Evolutionary conservation across 192 early-diverging fungal species (phyloP).

Genomic region (Allomyces macrogynus): DNA sequence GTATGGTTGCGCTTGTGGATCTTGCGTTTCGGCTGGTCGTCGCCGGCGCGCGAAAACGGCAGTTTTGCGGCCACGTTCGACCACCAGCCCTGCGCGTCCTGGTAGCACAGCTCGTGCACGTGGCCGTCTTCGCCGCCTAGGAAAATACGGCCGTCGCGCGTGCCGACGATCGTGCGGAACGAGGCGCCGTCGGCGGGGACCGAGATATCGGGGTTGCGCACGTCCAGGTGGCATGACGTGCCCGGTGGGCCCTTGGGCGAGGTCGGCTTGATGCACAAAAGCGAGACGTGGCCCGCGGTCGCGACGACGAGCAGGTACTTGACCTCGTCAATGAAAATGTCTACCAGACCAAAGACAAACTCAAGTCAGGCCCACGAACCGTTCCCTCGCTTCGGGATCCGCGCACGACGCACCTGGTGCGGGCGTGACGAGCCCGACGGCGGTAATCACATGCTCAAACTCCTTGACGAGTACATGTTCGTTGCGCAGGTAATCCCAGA

Average conservation of each 20-base stretch:
- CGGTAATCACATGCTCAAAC: slow-evolving; percentile 73
- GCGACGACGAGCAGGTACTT: slow-evolving; percentile 67
- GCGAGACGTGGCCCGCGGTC: slow-evolving; percentile 62
- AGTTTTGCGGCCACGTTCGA: slow-evolving; percentile 1
- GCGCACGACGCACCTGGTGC: slow-evolving; percentile 21
- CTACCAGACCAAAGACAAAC: slow-evolving; percentile 7
- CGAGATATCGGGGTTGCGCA: slow-evolving; percentile 61
- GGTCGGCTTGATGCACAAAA: slow-evolving; percentile 39
- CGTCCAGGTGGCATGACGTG: slow-evolving; percentile 23
- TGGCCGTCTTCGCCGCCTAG: slow-evolving; percentile 72
- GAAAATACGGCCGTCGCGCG: slow-evolving; percentile 64
- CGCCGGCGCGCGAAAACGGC: slow-evolving; percentile 23
- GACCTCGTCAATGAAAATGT: slow-evolving; percentile 65
- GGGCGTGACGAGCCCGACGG: slow-evolving; percentile 60
- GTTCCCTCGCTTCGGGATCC: too few relatives aligned
- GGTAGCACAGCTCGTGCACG: slow-evolving; percentile 75
- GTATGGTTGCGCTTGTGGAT: slow-evolving; percentile 59
- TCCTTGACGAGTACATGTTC: slow-evolving; percentile 56
- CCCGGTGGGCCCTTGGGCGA: slow-evolving; percentile 14
- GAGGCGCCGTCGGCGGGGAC: slow-evolving; percentile 59
- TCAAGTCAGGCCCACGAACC: too few relatives aligned
- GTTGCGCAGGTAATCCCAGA: slow-evolving; percentile 66
- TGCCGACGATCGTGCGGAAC: slow-evolving; percentile 60
- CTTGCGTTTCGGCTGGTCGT: slow-evolving; percentile 65
- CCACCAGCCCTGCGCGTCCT: slow-evolving; percentile 11